Percentiles rank a stretch among this genome's conserved stretches.
Conservation (phyloP, 176 grass and related monocot genomes). For the Eleusine indica region DNA sequence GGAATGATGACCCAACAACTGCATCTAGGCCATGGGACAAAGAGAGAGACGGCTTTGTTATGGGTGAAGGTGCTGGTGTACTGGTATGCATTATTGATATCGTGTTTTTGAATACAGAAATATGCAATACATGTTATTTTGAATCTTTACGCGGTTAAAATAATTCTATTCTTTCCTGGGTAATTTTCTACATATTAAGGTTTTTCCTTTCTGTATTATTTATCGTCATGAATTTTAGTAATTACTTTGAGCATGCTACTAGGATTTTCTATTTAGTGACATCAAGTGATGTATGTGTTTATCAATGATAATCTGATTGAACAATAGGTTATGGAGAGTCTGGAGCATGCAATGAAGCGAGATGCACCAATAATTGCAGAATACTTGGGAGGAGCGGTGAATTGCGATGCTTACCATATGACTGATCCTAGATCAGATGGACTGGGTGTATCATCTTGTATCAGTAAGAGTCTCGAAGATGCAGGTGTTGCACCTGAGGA, state of each 20-base stretch:
- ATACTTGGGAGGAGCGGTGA: slow-evolving; percentile 66
- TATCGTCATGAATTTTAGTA: background rate
- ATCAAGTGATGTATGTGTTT: slow-evolving; percentile 12
- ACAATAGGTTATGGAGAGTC: slow-evolving; percentile 66
- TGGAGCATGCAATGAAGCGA: slow-evolving; percentile 71
- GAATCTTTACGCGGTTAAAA: background rate
- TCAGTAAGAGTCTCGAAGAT: slow-evolving; percentile 55
- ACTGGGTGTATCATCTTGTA: slow-evolving; percentile 62
- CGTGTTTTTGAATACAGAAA: slow-evolving; percentile 13
- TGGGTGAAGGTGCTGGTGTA: slow-evolving; percentile 79
- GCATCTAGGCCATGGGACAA: slow-evolving; percentile 74
- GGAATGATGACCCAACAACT: slow-evolving; percentile 61
- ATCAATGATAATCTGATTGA: slow-evolving; percentile 1
- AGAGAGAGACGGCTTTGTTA: slow-evolving; percentile 72
- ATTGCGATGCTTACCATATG: slow-evolving; percentile 80
- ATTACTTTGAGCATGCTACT: background rate
- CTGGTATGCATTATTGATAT: slow-evolving; percentile 39
- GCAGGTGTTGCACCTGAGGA: slow-evolving; percentile 73
- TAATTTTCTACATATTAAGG: background rate
- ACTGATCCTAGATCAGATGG: slow-evolving; percentile 70
- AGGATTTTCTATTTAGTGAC: background rate
- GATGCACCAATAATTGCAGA: slow-evolving; percentile 65
- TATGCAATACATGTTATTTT: background rate
- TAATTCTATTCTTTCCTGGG: background rate
- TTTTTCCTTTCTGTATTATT: background rate